Base-by-base conservation (phyloP, 495 filamentous ascomycete genomes). In the Oleoguttula mirabilis region DNA sequence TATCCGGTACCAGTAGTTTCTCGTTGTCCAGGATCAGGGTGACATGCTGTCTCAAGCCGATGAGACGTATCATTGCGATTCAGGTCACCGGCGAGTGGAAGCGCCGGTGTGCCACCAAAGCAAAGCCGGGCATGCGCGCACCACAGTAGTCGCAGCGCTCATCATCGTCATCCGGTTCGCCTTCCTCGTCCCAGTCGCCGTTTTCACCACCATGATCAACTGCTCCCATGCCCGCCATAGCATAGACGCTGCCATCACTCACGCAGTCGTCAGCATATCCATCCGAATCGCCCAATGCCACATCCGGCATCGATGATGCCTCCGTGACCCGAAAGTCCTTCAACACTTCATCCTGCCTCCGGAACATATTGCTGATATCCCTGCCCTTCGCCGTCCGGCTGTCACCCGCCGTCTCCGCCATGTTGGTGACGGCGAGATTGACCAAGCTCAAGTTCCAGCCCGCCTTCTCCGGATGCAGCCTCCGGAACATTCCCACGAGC, bases 361-460 rank as follows among this genome's bases (percentile, higher is more conserved):
- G 54, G 42, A 65, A 62, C 63, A 65, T 65, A 34, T 51, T 58
- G 8, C 42, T 40, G 28, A 66, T 65, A 34, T 65, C 54, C 46
- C 63, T 50, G 8, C 62, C 61, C n/a, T 32, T 51, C n/a, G 54
- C 57, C 15, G 44, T 55, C 36, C 55, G 57, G 38, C 41, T 54
- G 14, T 59, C 59, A 21, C 57, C 57, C 4, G 72, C 76, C 15
- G 66, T 69, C 44, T 78, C 72, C 1, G 73, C 68, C 77, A 96
- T 88, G 54, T 92, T 88, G 1, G 82, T 82, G 1, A 85, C 85
- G 16, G 82, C 86, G 11, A 96, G 61, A 54, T 96, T 96, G 37
- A 96, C 62, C 30, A 94, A 56, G 39, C 79, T 81, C 11, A 93
- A 62, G 52, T 85, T 80, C 80, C 83, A 92, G 4, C 75, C 79